Conservation (phyloP, 2,329 filamentous ascomycete species). For the Epichloe scottii region DNA sequence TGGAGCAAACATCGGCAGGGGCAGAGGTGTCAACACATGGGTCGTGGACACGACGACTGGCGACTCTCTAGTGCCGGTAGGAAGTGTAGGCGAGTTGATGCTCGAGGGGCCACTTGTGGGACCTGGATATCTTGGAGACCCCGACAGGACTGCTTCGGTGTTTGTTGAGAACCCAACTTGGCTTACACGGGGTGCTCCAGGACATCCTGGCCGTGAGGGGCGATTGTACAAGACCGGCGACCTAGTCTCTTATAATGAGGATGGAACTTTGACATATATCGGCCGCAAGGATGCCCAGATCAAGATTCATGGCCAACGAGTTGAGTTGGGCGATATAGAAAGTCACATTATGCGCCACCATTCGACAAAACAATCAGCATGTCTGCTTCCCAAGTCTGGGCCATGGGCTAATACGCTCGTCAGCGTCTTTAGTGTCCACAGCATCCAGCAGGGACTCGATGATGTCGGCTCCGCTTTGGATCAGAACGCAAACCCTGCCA, state of each 20-base stretch:
- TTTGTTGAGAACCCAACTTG: conserved; percentile 19
- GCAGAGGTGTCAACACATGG: conserved; percentile 6
- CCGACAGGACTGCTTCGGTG: conserved; percentile 5
- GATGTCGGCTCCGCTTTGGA: not conserved
- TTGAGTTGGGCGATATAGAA: conserved; percentile 14
- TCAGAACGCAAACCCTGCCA: not conserved
- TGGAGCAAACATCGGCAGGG: conserved; percentile 9
- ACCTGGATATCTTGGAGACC: conserved; percentile 8
- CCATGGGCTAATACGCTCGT: conserved; percentile 4
- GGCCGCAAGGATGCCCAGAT: conserved; percentile 41
- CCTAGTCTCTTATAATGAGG: conserved; percentile 17
- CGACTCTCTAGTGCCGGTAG: conserved; percentile 5
- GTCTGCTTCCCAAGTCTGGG: not conserved
- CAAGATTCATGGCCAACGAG: conserved; percentile 39
- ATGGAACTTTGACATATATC: conserved; percentile 25
- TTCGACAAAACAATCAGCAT: not conserved
- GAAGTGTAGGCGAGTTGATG: conserved; percentile 7
- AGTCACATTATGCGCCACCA: conserved; percentile 5
- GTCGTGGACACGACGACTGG: conserved; percentile 4
- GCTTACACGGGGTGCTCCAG: conserved; percentile 14
- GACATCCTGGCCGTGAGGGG: conserved; percentile 2
- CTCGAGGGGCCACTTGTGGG: conserved; percentile 9
- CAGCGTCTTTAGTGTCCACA: conserved; percentile 2
- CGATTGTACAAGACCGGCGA: conserved; percentile 24
- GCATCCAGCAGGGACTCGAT: not conserved